Evolutionary conservation across 2,329 filamentous ascomycete species (phyloP).

Genomic region (Colletotrichum sp.): DNA sequence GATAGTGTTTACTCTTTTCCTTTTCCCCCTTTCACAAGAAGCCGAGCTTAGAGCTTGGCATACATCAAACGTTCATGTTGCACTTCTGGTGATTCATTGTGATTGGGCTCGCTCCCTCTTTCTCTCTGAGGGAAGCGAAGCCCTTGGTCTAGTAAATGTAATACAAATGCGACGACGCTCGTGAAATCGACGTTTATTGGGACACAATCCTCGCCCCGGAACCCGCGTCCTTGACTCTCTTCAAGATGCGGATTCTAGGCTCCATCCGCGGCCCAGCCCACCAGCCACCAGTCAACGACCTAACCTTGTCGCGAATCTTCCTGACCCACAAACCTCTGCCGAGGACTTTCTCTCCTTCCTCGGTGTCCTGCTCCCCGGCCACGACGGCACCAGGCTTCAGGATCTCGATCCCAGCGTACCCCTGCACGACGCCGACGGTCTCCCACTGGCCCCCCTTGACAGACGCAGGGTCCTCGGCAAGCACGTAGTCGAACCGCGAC

Average conservation of each 20-base stretch:
- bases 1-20: constrained; percentile 10
- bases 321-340: constrained; percentile 49
- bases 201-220: constrained; percentile 9
- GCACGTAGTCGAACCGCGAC: constrained; percentile 66
- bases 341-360: constrained; percentile 35
- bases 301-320: constrained; percentile 43
- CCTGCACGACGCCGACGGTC: constrained; percentile 59
- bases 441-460: constrained; percentile 60
- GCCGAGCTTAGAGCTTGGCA: neutral
- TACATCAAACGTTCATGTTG: neutral
- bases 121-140: neutral
- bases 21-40: neutral
- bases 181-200: neutral
- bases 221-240: constrained; percentile 28
- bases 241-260: constrained; percentile 58
- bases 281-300: constrained; percentile 60
- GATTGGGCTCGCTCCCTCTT: neutral
- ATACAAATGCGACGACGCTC: neutral
- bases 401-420: constrained; percentile 64
- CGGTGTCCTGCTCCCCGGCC: constrained; percentile 8
- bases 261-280: constrained; percentile 69
- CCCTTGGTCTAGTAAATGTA: neutral
- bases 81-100: neutral
- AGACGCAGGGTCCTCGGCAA: constrained; percentile 57
- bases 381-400: constrained; percentile 48